phyloP scores from a whole-genome alignment of 352 stramenopile genomes.

The Globisporangium camurandrum region DNA sequence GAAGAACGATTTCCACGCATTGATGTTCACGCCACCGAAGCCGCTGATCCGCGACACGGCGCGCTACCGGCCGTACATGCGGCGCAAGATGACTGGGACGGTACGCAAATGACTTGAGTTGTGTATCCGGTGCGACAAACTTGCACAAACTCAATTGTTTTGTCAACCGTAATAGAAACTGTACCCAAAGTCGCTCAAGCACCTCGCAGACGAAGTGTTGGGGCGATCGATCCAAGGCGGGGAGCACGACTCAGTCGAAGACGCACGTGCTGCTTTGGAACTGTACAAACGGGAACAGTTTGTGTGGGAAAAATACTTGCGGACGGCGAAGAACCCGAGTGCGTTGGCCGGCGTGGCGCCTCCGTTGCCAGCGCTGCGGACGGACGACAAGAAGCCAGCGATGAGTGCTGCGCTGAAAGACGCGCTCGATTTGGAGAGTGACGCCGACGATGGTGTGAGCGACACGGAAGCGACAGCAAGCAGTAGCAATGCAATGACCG shows the following conservation, averaged over 20 bases:
- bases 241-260: conserved; percentile 86
- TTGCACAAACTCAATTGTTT: too few relatives aligned
- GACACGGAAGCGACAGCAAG: conserved; percentile 16
- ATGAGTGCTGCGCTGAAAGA: conserved; percentile 16
- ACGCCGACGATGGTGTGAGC: conserved; percentile 20
- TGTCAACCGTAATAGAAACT: conserved; percentile 85
- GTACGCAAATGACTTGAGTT: too few relatives aligned
- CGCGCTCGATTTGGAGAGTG: conserved; percentile 18
- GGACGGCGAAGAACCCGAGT: conserved; percentile 43
- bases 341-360: conserved; percentile 48
- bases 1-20: conserved; percentile 82
- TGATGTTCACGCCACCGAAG: conserved; percentile 82
- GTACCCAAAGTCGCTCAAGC: conserved; percentile 75
- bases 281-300: conserved; percentile 84
- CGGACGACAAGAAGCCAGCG: conserved; percentile 8
- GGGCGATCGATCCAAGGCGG: conserved; percentile 63
- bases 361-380: conserved; percentile 23
- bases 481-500: conserved; percentile 29
- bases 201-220: conserved; percentile 65
- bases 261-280: conserved; percentile 63
- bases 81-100: conserved; percentile 76
- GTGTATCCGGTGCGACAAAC: too few relatives aligned
- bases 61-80: conserved; percentile 83
- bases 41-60: conserved; percentile 75
- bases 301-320: conserved; percentile 80